Percentiles rank a stretch among this genome's conserved stretches.
Evolutionary conservation across 2,329 filamentous ascomycete species (phyloP).

Genomic region (Tolypocladium cylindrosporum): DNA sequence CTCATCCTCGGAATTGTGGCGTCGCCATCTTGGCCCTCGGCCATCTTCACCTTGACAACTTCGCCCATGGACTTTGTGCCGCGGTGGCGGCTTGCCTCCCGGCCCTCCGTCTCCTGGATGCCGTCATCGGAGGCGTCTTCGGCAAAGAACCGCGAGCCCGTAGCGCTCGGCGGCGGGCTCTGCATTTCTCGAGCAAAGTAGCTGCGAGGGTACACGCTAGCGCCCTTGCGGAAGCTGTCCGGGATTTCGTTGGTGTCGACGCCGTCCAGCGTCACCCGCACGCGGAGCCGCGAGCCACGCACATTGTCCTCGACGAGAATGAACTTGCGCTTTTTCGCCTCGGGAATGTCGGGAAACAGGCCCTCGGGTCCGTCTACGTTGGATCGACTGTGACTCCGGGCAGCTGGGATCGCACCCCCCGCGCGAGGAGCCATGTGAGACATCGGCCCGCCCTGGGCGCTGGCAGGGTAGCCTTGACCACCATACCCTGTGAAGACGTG

Average conservation of each 20-base stretch:
- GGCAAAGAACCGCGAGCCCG: slow-evolving; percentile 64
- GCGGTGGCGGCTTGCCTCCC: slow-evolving; percentile 25
- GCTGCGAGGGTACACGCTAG: slow-evolving; percentile 81
- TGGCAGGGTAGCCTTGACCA: slow-evolving; percentile 47
- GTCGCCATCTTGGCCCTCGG: slow-evolving; percentile 61
- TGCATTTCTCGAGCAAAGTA: slow-evolving; percentile 95
- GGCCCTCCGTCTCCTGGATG: slow-evolving; percentile 39
- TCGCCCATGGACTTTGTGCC: slow-evolving; percentile 20
- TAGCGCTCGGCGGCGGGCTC: slow-evolving; percentile 65
- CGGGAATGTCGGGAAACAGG: slow-evolving; percentile 80
- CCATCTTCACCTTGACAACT: slow-evolving; percentile 52
- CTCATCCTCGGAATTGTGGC: slow-evolving; percentile 68
- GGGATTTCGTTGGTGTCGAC: slow-evolving; percentile 95
- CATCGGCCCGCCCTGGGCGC: slow-evolving; percentile 46
- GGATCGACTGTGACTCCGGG: slow-evolving; percentile 26
- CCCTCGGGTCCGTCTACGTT: slow-evolving; percentile 52
- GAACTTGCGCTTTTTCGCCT: slow-evolving; percentile 89
- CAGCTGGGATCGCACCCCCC: slow-evolving; percentile 22
- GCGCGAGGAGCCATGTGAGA: slow-evolving; percentile 42
- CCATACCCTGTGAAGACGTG: slow-evolving; percentile 67
- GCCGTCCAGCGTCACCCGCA: slow-evolving; percentile 84
- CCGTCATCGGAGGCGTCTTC: slow-evolving; percentile 52
- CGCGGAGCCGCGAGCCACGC: slow-evolving; percentile 69
- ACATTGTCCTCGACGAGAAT: slow-evolving; percentile 89
- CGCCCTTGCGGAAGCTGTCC: slow-evolving; percentile 83